Conservation (phyloP, 2,329 filamentous ascomycete species). For the Mariannaea sp. region DNA sequence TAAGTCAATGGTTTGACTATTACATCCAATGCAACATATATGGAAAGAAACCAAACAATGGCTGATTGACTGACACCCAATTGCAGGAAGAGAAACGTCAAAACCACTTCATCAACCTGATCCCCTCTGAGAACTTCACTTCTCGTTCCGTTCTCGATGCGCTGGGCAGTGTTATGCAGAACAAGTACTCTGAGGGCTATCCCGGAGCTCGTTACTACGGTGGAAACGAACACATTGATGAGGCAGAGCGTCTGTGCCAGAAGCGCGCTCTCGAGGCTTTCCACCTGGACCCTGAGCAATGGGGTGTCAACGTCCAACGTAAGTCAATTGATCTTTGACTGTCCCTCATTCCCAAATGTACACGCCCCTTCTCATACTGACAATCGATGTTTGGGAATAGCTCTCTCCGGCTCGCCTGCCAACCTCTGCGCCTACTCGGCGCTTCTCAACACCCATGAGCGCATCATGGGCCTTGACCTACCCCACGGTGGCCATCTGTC, state of each 20-base stretch:
- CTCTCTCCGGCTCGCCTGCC: constrained; percentile 71
- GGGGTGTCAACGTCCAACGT: constrained; percentile 97
- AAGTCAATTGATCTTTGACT: constrained; percentile 39
- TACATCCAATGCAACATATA: neutral
- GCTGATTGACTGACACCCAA: neutral
- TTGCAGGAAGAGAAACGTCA: constrained; percentile 85
- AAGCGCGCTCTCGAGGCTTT: constrained; percentile 84
- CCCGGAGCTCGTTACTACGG: constrained; percentile 94
- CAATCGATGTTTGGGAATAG: constrained; percentile 48
- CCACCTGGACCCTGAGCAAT: constrained; percentile 78
- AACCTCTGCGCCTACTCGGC: constrained; percentile 94
- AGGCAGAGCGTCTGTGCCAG: constrained; percentile 85
- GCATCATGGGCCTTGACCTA: constrained; percentile 93
- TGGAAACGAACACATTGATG: constrained; percentile 92
- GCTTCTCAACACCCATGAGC: constrained; percentile 85
- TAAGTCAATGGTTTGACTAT: constrained; percentile 49
- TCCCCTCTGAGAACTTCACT: constrained; percentile 91
- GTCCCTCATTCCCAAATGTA: neutral
- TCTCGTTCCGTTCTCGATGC: constrained; percentile 88
- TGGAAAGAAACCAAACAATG: no score
- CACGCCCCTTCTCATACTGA: neutral
- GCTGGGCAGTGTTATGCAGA: constrained; percentile 89
- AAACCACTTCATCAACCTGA: constrained; percentile 95
- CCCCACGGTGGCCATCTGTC: constrained; percentile 94
- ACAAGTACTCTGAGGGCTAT: constrained; percentile 98